phyloP scores from a whole-genome alignment of 768 basidiomycete species.

The Scleroderma citrinum region DNA sequence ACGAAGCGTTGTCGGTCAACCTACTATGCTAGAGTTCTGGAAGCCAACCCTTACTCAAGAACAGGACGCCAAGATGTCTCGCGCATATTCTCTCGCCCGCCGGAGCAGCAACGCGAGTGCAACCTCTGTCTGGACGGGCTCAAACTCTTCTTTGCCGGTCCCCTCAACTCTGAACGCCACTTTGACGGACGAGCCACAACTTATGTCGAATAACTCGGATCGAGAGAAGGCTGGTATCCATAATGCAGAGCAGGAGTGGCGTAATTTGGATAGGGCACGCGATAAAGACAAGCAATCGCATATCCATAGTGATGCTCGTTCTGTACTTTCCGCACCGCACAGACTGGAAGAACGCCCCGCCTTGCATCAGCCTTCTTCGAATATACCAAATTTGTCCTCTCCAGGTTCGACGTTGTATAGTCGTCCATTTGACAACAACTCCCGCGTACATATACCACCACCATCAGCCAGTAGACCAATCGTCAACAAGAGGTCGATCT shows the following conservation, averaged over 20 bases:
- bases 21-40: constrained; percentile 42
- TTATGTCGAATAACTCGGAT: constrained; percentile 14
- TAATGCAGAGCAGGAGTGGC: constrained; percentile 25
- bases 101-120: constrained; percentile 47
- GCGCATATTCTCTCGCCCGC: constrained; percentile 37
- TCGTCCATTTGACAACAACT: constrained; percentile 6
- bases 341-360: constrained; percentile 15
- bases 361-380: constrained; percentile 5
- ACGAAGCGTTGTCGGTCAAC: constrained; percentile 30
- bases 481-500: constrained; percentile 23
- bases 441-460: constrained; percentile 16
- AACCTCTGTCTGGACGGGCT: constrained; percentile 22
- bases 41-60: constrained; percentile 41
- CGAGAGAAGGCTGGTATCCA: constrained; percentile 23
- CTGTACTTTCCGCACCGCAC: constrained; percentile 8
- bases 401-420: constrained; percentile 9
- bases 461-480: constrained; percentile 29
- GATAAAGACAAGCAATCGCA: constrained; percentile 16
- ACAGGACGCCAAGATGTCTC: constrained; percentile 37
- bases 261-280: constrained; percentile 16
- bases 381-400: constrained; percentile 10
- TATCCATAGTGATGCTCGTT: constrained; percentile 20
- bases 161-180: constrained; percentile 36
- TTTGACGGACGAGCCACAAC: constrained; percentile 25
- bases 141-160: constrained; percentile 31